Base-by-base conservation (phyloP, 73 alveolate species). In the Urostyla sp. region DNA sequence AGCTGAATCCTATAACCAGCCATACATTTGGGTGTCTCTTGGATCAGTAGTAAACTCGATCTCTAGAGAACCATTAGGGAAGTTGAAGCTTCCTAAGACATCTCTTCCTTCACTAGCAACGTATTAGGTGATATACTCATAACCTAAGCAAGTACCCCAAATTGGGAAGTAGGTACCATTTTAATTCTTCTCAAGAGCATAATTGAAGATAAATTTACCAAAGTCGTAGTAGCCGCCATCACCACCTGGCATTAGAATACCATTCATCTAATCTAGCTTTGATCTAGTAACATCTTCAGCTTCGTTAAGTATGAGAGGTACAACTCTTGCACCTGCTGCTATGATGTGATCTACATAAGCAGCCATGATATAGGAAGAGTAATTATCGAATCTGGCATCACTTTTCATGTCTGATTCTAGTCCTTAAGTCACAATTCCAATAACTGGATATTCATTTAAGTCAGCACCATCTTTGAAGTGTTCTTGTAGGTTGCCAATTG, bases 301-400 rank as follows among this genome's bases (percentile, higher is more conserved):
- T 34, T 48, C 80, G 31, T 49, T 73, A 50, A 57, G 63, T 20
- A 72, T 81, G 50, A 90, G 57, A 1, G 96, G 96, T 10, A 90
- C 80, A 18, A 86, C 96, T 72, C 92, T 54, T 11, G 94, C 94
- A 0, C 96, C 96, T 24, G 91, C 84, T 26, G 79, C 76, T 45
- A 67, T 76, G 13, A 85, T 15, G 59, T 63, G 80, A 53, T 85
- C 79, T 16, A 90, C 96, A 79, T 85, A 90, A n/a, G 89, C 46
- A 18, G 86, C 56, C 54, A 82, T 54, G 38, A 90, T 61, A 75
- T 79, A 90, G 2, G 84, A 67, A 45, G 36, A 37, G 63, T n/a
- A 36, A 61, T 35, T n/a, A n/a, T 30, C 56, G 20, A 28, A 55
- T 13, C 60, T 6, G 11, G 72, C 36, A 8, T 55, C 40, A 20